Base-by-base conservation (phyloP, 306 rosid genomes). In the Cercis canadensis region DNA sequence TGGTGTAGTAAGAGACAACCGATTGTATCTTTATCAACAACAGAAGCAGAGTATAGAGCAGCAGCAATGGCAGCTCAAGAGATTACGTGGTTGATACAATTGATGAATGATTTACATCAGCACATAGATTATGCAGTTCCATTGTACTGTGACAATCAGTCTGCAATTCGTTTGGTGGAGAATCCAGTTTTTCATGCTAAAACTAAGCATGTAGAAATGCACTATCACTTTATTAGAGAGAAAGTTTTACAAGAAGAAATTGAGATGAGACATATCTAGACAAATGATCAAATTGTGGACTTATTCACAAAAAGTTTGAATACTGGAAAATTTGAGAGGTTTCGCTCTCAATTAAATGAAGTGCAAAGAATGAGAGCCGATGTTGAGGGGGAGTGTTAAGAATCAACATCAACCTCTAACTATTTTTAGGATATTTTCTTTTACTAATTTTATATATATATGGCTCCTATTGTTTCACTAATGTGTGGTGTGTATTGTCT, bases 1-100 rank as follows among this genome's bases (percentile, higher is more conserved):
- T 58, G 56, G 80, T 50, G 57, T 19, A 75, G 47, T 11, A 75
- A 75, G 5, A 59, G 57, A 60, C 75, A 59, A 52, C 67, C 56
- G 2, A 67, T 2, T 4, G 17, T 57, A 9, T 51, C 69, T 1
- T 24, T 76, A 3, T 76, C 12, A 19, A 76, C 37, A 0, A 67
- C 41, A 15, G 5, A 76, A 21, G 52, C 3, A 12, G 14, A 66
- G 3, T 57, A 73, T 63, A 4, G 37, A 46, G 53, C 0, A 21
- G 46, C 12, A 19, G 4, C 24, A 3, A 34, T 49, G 49, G 40
- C 51, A 32, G 7, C 69, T 14, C 46, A 58, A 18, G 75, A 76
- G 9, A 16, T 16, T 40, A 63, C 17, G 24, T 62, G 64, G 57
- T 6, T 62, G 2, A 11, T 18, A 11, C 41, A 50, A 14, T 5